Base-by-base conservation (phyloP, 768 basidiomycete species). In the Tulasnella sp. region DNA sequence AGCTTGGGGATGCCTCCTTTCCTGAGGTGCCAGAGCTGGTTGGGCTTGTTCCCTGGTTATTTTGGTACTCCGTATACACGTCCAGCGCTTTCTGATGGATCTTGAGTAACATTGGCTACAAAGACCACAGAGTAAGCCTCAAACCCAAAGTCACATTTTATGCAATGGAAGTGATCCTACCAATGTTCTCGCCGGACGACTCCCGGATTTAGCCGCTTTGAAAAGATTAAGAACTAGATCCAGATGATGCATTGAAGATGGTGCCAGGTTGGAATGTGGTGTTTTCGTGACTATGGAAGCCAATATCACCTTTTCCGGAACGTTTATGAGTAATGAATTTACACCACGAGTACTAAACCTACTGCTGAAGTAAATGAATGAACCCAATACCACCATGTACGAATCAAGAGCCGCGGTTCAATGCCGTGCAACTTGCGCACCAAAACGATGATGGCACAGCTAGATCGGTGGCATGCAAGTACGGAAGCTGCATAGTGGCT, bases 201-300 rank as follows among this genome's bases (percentile, higher is more conserved):
- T 55, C 13, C 54, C 54, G 3, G 57, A 50, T 13, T 28, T 45
- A 4, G 41, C 54, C 12, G 33, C 20, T 35, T 54, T 27, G 31
- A 56, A 56, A 6, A 56, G 37, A 25, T 43, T 44, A 37, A 42
- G 53, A 10, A 53, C 54, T 15, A 54, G 22, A 34, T 74, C 72
- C 4, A 87, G 64, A 61, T 86, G 81, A 12, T 75, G 59, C 53
- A 87, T 61, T 1, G 86, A 84, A 10, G 80, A 81, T 12, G 75
- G 70, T 0, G 83, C 82, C 16, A 81, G 77, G 60, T 81, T 83
- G 1, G 76, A 81, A 33, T 70, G 69, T 4, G 85, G 85, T 3
- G 79, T 77, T 47, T 79, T 78, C 10, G 79, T 84, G 1, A 82
- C 81, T n/a, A 86, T 75, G 7, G 83, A 81, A 9, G 80, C 75